phyloP scores from a whole-genome alignment of 176 grass and related monocot genomes.

The Chrysopogon serrulatus region DNA sequence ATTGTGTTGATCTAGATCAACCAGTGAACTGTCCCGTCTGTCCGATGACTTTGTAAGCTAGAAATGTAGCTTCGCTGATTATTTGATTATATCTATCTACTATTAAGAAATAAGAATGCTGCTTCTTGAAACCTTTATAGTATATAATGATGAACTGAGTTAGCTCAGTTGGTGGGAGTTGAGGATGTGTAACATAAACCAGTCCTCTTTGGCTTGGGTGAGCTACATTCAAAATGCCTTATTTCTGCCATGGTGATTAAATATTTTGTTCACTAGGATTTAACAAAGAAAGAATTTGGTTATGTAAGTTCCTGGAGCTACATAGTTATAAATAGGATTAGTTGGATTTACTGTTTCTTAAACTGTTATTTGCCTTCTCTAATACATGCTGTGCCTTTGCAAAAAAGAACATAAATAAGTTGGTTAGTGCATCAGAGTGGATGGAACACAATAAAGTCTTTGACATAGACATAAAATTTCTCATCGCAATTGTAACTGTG shows the following conservation, averaged over 20 bases:
- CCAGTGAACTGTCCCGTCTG: not conserved
- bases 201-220: no score
- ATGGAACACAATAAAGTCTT: not conserved
- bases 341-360: not conserved
- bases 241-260: no score
- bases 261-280: no score
- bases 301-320: no score
- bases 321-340: not conserved
- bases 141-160: no score
- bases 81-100: not conserved
- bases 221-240: no score
- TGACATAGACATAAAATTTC: not conserved
- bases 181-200: no score
- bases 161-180: no score
- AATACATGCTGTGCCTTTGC: not conserved
- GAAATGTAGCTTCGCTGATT: no score
- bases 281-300: no score
- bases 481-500: not conserved
- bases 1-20: not conserved
- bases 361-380: not conserved
- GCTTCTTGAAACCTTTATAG: not conserved
- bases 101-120: not conserved
- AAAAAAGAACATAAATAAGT: not conserved
- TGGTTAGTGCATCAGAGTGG: not conserved
- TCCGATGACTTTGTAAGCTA: not conserved